These are phyloP conservation scores for Citrus cavaleriei DNA, from an alignment of 345 rosid genomes.

Conservation along the genomic window DNA sequence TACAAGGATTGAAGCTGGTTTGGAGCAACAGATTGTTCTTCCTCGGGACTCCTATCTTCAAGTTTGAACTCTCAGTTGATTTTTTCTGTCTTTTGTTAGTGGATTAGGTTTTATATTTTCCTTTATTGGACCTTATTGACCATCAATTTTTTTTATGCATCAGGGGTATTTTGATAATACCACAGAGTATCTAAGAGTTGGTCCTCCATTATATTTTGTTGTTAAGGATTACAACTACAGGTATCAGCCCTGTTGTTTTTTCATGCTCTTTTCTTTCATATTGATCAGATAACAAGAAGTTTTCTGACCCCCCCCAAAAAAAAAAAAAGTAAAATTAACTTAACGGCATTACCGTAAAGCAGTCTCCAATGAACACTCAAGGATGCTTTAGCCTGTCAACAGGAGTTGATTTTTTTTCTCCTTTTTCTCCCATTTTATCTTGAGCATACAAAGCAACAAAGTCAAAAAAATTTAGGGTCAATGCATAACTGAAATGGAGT, in stretches of 20 bases:
- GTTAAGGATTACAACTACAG: constrained; percentile 61
- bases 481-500: not conserved
- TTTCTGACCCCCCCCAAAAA: not conserved
- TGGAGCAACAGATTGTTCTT: constrained; percentile 61
- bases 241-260: constrained; percentile 14
- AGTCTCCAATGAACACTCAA: not conserved
- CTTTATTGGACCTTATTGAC: not conserved
- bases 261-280: not conserved
- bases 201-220: constrained; percentile 60
- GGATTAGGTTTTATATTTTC: not conserved
- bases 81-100: not conserved
- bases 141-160: not conserved
- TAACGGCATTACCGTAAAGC: not conserved
- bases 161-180: constrained; percentile 58
- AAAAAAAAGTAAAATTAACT: no score
- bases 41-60: constrained; percentile 66
- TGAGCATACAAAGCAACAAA: not conserved
- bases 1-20: constrained; percentile 52
- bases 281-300: not conserved
- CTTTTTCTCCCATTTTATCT: not conserved
- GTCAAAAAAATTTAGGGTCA: not conserved
- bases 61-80: constrained; percentile 24
- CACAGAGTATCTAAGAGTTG: constrained; percentile 51
- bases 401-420: not conserved
- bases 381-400: not conserved